Percentiles rank a stretch among this genome's conserved stretches.
Conservation (phyloP, 805 yeast genomes). For the Kodamaea neixiangensis region DNA sequence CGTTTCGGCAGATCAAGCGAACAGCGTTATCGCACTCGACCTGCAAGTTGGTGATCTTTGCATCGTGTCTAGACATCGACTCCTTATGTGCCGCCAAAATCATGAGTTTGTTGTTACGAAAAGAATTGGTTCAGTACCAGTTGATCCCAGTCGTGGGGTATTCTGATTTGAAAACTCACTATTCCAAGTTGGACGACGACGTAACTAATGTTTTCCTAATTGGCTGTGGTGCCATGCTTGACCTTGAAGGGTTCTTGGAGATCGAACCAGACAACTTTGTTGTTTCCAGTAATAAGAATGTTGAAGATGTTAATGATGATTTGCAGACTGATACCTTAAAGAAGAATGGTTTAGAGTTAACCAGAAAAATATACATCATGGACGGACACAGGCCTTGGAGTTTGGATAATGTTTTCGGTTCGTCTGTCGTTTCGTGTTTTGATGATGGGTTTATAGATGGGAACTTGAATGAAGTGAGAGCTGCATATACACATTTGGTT, state of each 20-base stretch:
- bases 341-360: slow-evolving; percentile 27
- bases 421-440: slow-evolving; percentile 72
- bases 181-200: slow-evolving; percentile 64
- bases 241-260: slow-evolving; percentile 72
- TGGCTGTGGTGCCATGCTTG: slow-evolving; percentile 95
- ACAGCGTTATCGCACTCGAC: slow-evolving; percentile 90
- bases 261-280: slow-evolving; percentile 57
- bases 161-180: slow-evolving; percentile 69
- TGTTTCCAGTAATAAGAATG: slow-evolving; percentile 16
- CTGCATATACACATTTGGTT: slow-evolving; percentile 60
- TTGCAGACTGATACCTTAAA: slow-evolving; percentile 17
- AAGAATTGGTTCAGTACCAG: slow-evolving; percentile 83
- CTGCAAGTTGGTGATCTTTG: slow-evolving; percentile 83
- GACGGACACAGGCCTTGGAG: slow-evolving; percentile 98
- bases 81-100: slow-evolving; percentile 88
- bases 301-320: slow-evolving; percentile 23
- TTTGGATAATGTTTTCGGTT: slow-evolving; percentile 86
- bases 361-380: slow-evolving; percentile 71
- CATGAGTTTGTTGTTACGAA: slow-evolving; percentile 67
- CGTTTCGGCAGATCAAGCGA: slow-evolving; percentile 65
- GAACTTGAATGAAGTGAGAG: slow-evolving; percentile 54
- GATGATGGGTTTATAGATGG: slow-evolving; percentile 82
- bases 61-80: slow-evolving; percentile 88
- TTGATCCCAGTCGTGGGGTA: slow-evolving; percentile 93
- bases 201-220: slow-evolving; percentile 74